These are phyloP conservation scores for Fusarium chuoi DNA, from an alignment of 2,329 filamentous ascomycete genomes.

Conservation along the genomic window DNA sequence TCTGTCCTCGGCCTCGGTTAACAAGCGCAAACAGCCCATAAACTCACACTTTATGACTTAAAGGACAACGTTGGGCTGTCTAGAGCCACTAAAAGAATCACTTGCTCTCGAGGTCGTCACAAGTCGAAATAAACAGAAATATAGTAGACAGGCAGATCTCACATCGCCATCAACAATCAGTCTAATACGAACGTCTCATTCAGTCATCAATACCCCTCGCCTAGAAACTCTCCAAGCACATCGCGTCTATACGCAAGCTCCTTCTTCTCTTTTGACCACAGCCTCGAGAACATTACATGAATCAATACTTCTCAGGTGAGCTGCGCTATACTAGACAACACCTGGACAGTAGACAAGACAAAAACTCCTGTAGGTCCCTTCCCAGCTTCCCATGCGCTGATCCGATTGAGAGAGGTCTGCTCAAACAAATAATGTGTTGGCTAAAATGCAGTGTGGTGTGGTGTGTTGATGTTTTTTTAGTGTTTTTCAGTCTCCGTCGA, in stretches of 20 bases:
- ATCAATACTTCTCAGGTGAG: slow-evolving; percentile 14
- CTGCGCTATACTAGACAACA: slow-evolving; percentile 14
- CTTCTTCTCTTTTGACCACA: slow-evolving; percentile 26
- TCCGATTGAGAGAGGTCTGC: slow-evolving; percentile 25
- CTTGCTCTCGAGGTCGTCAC: neutral
- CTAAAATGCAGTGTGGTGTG: slow-evolving; percentile 15
- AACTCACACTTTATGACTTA: neutral
- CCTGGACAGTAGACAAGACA: slow-evolving; percentile 27
- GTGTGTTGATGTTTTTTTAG: slow-evolving; percentile 31
- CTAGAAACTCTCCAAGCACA: slow-evolving; percentile 33
- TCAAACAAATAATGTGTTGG: slow-evolving; percentile 27
- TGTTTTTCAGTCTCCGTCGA: slow-evolving; percentile 26
- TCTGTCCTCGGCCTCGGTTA: slow-evolving; percentile 11
- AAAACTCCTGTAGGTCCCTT: slow-evolving; percentile 36
- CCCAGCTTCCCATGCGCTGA: slow-evolving; percentile 31
- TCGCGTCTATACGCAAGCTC: slow-evolving; percentile 34
- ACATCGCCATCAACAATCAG: neutral
- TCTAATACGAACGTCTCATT: slow-evolving; percentile 42
- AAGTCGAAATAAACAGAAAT: neutral
- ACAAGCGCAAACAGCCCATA: neutral
- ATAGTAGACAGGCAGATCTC: neutral
- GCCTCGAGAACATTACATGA: slow-evolving; percentile 38
- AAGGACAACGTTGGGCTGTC: neutral
- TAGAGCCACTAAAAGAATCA: neutral
- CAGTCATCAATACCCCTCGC: slow-evolving; percentile 41